These are phyloP conservation scores for Chamaenerion angustifolium DNA, from an alignment of 345 rosid species.

Conservation along the genomic window DNA sequence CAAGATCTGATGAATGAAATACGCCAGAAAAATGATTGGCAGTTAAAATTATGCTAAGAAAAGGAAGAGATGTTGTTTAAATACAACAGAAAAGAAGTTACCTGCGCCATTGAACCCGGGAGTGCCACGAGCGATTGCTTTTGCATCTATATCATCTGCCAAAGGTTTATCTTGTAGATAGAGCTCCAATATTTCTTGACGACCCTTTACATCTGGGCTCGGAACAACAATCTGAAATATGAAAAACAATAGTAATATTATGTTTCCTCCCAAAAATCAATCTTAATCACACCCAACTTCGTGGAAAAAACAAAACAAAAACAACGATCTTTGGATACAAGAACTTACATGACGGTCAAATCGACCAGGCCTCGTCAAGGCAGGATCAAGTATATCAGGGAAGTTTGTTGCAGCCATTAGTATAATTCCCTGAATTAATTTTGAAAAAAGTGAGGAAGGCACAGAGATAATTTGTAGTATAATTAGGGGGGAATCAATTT, in stretches of 20 bases:
- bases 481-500: too few relatives aligned
- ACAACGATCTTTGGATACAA: neutral
- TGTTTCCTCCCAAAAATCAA: neutral
- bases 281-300: neutral
- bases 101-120: constrained; percentile 99
- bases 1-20: constrained; percentile 74
- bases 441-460: constrained; percentile 3
- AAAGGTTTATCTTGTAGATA: constrained; percentile 89
- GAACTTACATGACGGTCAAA: constrained; percentile 90
- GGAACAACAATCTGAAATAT: constrained; percentile 73
- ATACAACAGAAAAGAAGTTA: constrained; percentile 14
- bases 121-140: constrained; percentile 93
- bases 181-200: constrained; percentile 95
- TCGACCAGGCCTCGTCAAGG: constrained; percentile 99
- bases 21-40: neutral
- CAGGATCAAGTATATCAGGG: constrained; percentile 98
- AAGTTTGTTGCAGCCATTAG: constrained; percentile 98
- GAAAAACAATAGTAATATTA: neutral
- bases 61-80: neutral
- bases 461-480: too few relatives aligned
- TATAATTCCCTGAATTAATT: constrained; percentile 61
- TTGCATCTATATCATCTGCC: constrained; percentile 74
- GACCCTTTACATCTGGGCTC: constrained; percentile 85
- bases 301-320: neutral
- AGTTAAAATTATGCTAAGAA: neutral